Evolutionary conservation across 495 filamentous ascomycete genomes (phyloP), one percentile per base, ranked within the genome.

Genomic region (Annulohypoxylon nitens): DNA sequence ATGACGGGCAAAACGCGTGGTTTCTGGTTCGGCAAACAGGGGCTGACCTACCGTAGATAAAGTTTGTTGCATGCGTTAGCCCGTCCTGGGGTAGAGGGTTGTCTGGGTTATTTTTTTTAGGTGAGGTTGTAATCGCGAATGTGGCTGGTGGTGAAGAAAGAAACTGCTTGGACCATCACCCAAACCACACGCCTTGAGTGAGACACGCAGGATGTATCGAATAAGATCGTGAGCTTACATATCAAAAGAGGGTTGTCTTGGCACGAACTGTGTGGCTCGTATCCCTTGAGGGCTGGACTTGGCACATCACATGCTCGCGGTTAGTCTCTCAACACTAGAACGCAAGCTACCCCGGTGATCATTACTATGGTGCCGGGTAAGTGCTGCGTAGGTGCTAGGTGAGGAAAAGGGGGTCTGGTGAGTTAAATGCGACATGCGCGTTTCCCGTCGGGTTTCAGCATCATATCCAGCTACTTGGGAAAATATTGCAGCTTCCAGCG

Each of bases 281-380:
- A 75, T 75, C 61, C 34, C 51, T 75, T 75, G 26, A 70, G 72
- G 70, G 67, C 50, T 30, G 43, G 51, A n/a, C 72, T 75, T 75
- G 72, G 72, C 72, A 75, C 43, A 71, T 75, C 72, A 75, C 72
- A 75, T 75, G 72, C 65, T 70, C 43, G 16, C 25, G 39, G 61
- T 57, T 67, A 70, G 57, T 54, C 57, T 37, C 23, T 48, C 59
- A 64, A 59, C 43, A 59, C 43, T 23, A 48, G 50, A 70, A 53
- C n/a, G 50, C 64, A 41, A 60, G 37, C 20, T 64, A 70, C 37
- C 67, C 72, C 43, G 59, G 64, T 70, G 72, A 70, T 70, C 62
- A 61, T 50, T 33, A 6, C 58, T 12, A 48, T 58, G 62, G 50
- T 58, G 63, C 20, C 53, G 58, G 57, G 12, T 23, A 34, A 63